phyloP scores from a whole-genome alignment of 2,329 filamentous ascomycete species.

The Shiraia sp. region DNA sequence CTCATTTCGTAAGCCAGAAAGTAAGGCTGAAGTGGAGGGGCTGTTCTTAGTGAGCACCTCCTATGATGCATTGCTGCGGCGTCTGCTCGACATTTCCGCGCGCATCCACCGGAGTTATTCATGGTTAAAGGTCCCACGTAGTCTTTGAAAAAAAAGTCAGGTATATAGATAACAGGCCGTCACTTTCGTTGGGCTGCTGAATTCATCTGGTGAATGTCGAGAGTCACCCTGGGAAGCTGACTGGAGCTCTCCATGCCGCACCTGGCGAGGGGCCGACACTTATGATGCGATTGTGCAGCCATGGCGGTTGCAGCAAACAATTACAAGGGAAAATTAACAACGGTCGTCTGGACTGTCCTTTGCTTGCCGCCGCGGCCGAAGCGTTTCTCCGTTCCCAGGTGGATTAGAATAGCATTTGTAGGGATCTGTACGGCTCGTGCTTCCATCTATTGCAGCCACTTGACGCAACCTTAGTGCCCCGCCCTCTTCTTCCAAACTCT shows the following conservation, averaged over 20 bases:
- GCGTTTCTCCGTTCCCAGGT: conserved; percentile 23
- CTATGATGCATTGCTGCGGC: neutral
- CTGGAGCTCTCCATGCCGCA: too few relatives aligned
- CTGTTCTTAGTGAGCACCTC: conserved; percentile 3
- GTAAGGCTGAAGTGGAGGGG: conserved; percentile 23
- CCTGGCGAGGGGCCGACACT: too few relatives aligned
- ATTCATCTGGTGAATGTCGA: too few relatives aligned
- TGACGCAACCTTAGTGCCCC: conserved; percentile 35
- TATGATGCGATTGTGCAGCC: conserved; percentile 1
- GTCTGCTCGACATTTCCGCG: conserved; percentile 12
- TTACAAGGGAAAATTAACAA: conserved; percentile 16
- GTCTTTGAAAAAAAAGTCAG: neutral
- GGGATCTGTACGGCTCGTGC: conserved; percentile 26
- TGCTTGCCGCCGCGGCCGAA: conserved; percentile 39
- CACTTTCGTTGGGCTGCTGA: too few relatives aligned
- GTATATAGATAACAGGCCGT: too few relatives aligned
- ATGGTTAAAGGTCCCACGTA: neutral
- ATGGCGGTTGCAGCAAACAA: conserved; percentile 11
- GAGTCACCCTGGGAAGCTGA: too few relatives aligned
- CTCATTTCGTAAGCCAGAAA: conserved; percentile 18
- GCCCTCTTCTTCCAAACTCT: conserved; percentile 37
- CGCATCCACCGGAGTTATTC: conserved; percentile 10
- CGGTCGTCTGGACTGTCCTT: conserved; percentile 12
- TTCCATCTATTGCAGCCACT: conserved; percentile 20
- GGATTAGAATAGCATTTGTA: conserved; percentile 27